These are phyloP conservation scores for Chytriomyces confervae DNA, from an alignment of 192 early-diverging fungal species.

Conservation along the genomic window DNA sequence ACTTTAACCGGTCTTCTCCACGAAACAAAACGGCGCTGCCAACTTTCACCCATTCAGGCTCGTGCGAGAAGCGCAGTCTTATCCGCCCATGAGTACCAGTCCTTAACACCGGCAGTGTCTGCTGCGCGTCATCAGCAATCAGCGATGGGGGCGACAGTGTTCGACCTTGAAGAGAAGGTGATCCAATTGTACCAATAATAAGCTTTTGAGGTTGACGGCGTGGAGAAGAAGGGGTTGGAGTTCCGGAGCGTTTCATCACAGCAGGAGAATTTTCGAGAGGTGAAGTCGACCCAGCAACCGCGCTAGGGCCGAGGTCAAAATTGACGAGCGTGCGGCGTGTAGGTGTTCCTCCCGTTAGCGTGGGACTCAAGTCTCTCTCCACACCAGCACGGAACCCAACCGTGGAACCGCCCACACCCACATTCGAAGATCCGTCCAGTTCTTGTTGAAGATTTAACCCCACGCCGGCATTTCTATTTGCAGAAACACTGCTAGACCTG, in stretches of 20 bases:
- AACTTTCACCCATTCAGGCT: slow-evolving; percentile 65
- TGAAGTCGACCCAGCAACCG: background rate
- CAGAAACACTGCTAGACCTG: slow-evolving; percentile 29
- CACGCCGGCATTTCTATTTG: background rate
- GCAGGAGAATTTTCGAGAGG: no score
- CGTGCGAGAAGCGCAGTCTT: slow-evolving; percentile 61
- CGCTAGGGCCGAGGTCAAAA: slow-evolving; percentile 16
- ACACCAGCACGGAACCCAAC: background rate
- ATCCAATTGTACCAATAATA: slow-evolving; percentile 13
- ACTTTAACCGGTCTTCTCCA: slow-evolving; percentile 68
- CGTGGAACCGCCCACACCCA: no score
- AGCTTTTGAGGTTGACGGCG: slow-evolving; percentile 12
- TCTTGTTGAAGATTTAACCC: background rate
- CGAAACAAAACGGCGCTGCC: slow-evolving; percentile 68
- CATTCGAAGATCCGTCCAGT: background rate
- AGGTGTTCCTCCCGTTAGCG: background rate
- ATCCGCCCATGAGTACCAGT: slow-evolving; percentile 60
- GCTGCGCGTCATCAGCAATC: background rate
- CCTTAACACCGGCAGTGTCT: slow-evolving; percentile 5
- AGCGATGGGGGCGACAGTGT: background rate
- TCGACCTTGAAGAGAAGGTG: background rate
- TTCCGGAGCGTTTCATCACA: background rate
- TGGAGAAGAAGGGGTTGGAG: slow-evolving; percentile 28
- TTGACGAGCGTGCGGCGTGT: background rate
- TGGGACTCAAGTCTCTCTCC: background rate